These are phyloP conservation scores for Choanephora cucurbitarum DNA, from an alignment of 371 early-diverging fungal species.

Conservation along the genomic window DNA sequence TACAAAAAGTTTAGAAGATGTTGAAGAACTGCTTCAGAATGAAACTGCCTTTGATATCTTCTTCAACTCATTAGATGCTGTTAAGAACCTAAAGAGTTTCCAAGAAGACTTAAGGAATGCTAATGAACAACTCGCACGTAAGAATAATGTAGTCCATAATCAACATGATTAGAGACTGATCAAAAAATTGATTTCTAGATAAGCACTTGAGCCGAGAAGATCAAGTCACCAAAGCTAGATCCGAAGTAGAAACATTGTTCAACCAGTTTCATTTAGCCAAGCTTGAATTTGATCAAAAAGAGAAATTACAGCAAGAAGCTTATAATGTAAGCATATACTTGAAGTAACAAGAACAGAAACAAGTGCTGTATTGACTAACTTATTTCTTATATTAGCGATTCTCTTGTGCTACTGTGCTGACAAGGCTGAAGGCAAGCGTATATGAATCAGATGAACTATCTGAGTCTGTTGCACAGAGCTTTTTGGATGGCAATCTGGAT, in stretches of 20 bases:
- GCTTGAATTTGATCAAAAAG: slow-evolving; percentile 50
- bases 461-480: slow-evolving; percentile 61
- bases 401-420: slow-evolving; percentile 57
- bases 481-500: slow-evolving; percentile 61
- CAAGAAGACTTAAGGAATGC: slow-evolving; percentile 58
- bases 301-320: slow-evolving; percentile 58
- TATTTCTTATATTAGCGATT: slow-evolving; percentile 43
- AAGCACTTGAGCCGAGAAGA: slow-evolving; percentile 53
- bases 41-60: slow-evolving; percentile 60
- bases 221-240: slow-evolving; percentile 42
- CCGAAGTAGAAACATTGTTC: slow-evolving; percentile 42
- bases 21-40: slow-evolving; percentile 53
- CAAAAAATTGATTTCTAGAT: no score
- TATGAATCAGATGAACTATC: slow-evolving; percentile 65
- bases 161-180: no score
- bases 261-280: slow-evolving; percentile 35
- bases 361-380: slow-evolving; percentile 1
- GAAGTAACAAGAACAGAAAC: no score
- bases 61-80: slow-evolving; percentile 54
- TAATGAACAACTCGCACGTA: slow-evolving; percentile 61
- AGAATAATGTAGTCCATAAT: slow-evolving; percentile 22
- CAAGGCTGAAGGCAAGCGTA: slow-evolving; percentile 56
- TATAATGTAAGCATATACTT: slow-evolving; percentile 62
- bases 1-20: slow-evolving; percentile 46
- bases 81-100: slow-evolving; percentile 52